Evolutionary conservation across 371 early-diverging fungal genomes (phyloP), one percentile per base, ranked within the genome.

Genomic region (Coemansia sp.): DNA sequence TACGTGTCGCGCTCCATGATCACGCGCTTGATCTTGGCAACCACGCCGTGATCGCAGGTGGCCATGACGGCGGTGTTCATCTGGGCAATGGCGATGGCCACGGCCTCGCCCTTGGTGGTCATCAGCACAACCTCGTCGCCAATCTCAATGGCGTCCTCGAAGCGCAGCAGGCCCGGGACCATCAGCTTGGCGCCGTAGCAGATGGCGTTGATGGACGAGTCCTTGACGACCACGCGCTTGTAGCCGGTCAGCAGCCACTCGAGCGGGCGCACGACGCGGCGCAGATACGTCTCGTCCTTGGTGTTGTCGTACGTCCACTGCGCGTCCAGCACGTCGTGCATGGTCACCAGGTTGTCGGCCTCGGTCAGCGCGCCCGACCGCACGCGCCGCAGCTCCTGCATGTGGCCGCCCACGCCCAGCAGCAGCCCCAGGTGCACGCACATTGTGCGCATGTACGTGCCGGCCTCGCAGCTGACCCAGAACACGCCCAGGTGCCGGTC

Each of bases 1-100:
- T 99, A 99, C 11, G 98, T 94, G 81, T 96, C 99, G 65, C 99
- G 93, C 81, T 99, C 99, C 99, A 99, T 99, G 67, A 99, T 99
- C 50, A 99, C 99, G 77, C 99, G 90, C 89, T 99, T 99, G 76
- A 98, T 96, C 86, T 95, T 94, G 73, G 96, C 93, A 57, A 99
- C 97, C 31, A 98, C 93, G 50, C 99, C 99, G 78, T 94, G 94
- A 59, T 88, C 88, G 82, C 90, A 89, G 8, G 94, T 88, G 34
- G 89, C 92, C 93, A 99, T 95, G 64, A 96, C 96, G 31, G 96
- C 88, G 9, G 98, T 95, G 36, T 93, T 91, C 93, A 99, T 98
- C 79, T 92, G 88, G 30, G 99, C 96, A 67, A 93, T 92, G 49
- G 88, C 99, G 10, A 99, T 83, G 40, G 99, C 99, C 70, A 99